Percentiles rank a stretch among this genome's conserved stretches.
phyloP scores from a whole-genome alignment of 495 filamentous ascomycete genomes.

The Penicillium tannophilum region DNA sequence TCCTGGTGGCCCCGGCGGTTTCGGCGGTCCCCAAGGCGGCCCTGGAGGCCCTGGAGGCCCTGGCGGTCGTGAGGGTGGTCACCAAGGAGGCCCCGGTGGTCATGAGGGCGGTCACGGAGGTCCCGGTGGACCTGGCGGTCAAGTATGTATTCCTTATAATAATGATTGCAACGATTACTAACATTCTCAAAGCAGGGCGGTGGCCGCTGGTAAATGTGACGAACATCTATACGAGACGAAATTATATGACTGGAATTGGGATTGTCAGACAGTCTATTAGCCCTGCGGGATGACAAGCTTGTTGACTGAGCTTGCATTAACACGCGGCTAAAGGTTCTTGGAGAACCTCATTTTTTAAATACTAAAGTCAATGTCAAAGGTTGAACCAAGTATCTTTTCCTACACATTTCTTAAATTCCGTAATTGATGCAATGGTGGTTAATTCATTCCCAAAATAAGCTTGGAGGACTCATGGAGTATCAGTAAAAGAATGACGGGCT shows the following conservation, averaged over 20 bases:
- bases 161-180: not conserved
- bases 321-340: not conserved
- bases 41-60: no score
- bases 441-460: not conserved
- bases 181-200: conserved; percentile 3
- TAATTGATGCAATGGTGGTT: not conserved
- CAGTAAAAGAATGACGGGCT: not conserved
- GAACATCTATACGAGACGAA: not conserved
- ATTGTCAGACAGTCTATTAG: not conserved
- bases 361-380: not conserved
- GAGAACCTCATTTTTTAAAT: not conserved
- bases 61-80: not conserved
- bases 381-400: not conserved
- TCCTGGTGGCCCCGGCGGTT: conserved; percentile 1
- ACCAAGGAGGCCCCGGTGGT: not conserved
- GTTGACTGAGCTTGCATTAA: not conserved
- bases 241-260: not conserved
- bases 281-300: not conserved
- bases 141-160: not conserved
- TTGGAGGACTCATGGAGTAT: not conserved
- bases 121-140: conserved; percentile 6
- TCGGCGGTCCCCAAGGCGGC: not conserved
- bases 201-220: not conserved
- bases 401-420: not conserved
- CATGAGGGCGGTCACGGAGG: no score